Conservation (phyloP, 2,329 filamentous ascomycete species). For the Talaromyces albobiverticillius region DNA sequence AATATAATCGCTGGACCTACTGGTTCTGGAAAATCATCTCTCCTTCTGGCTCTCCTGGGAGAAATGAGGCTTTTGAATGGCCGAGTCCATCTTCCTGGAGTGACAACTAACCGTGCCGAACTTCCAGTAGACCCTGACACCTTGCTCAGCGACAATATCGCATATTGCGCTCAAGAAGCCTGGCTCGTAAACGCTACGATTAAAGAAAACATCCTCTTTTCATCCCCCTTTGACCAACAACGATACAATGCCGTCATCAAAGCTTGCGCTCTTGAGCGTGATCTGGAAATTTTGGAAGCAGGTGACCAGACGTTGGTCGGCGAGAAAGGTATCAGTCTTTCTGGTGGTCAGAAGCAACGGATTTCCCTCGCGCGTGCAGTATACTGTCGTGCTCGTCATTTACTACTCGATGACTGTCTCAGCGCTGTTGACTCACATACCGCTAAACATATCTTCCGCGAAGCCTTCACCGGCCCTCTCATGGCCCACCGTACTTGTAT, state of each 20-base stretch:
- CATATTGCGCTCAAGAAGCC: conserved; percentile 93
- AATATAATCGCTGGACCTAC: conserved; percentile 93
- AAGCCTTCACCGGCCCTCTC: conserved; percentile 83
- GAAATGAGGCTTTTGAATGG: conserved; percentile 90
- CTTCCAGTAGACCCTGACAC: conserved; percentile 78
- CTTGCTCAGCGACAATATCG: conserved; percentile 83
- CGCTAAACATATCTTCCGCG: conserved; percentile 95
- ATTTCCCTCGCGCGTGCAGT: conserved; percentile 94
- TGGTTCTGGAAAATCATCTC: conserved; percentile 90
- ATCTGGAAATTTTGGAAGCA: conserved; percentile 86
- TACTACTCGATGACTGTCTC: conserved; percentile 90
- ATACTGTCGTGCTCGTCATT: conserved; percentile 90
- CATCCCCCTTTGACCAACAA: conserved; percentile 72
- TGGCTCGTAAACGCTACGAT: conserved; percentile 97
- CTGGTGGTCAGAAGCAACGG: conserved; percentile 94
- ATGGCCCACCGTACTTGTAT: conserved; percentile 91
- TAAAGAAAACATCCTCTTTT: conserved; percentile 92
- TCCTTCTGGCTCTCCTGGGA: conserved; percentile 91
- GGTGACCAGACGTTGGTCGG: conserved; percentile 93
- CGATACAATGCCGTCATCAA: conserved; percentile 85
- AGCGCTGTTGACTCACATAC: conserved; percentile 97
- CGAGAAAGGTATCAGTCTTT: conserved; percentile 95
- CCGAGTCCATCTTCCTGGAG: conserved; percentile 79
- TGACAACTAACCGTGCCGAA: conserved; percentile 74
- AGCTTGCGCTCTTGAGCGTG: conserved; percentile 85